phyloP scores from a whole-genome alignment of 805 yeast genomes.

The Helenozyma rhizophorensis region DNA sequence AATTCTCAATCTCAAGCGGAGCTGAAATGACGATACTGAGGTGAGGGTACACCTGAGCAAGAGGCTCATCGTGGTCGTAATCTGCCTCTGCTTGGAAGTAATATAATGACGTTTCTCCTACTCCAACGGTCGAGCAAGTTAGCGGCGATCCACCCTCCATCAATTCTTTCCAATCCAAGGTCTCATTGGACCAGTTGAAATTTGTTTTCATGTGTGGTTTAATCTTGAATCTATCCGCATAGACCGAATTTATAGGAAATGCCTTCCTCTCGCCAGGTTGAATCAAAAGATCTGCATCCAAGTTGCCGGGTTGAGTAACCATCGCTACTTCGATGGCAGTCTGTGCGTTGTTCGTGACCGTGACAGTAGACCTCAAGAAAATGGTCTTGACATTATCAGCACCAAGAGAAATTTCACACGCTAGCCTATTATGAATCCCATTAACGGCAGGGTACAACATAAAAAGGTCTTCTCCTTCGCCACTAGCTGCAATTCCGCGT shows the following conservation, averaged over 20 bases:
- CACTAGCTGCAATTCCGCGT: constrained; percentile 58
- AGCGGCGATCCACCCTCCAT: constrained; percentile 48
- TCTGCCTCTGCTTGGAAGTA: constrained; percentile 71
- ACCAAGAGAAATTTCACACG: constrained; percentile 65
- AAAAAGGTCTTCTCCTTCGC: constrained; percentile 80
- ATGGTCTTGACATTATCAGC: constrained; percentile 78
- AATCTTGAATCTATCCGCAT: constrained; percentile 51
- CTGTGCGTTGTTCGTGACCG: constrained; percentile 55
- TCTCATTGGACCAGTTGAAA: constrained; percentile 65
- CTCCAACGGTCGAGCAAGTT: constrained; percentile 49
- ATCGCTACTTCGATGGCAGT: constrained; percentile 52
- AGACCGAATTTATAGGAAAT: constrained; percentile 70
- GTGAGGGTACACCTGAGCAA: constrained; percentile 77
- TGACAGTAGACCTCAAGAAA: constrained; percentile 70
- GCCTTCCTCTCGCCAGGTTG: constrained; percentile 57
- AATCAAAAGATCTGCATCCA: constrained; percentile 31
- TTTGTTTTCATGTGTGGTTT: constrained; percentile 56
- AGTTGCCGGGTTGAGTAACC: constrained; percentile 28
- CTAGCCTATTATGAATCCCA: constrained; percentile 67
- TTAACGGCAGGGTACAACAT: constrained; percentile 58
- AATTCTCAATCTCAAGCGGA: constrained; percentile 80
- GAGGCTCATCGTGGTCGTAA: constrained; percentile 62
- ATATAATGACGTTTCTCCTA: constrained; percentile 43
- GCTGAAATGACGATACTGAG: constrained; percentile 74
- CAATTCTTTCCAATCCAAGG: constrained; percentile 62